Percentiles rank a stretch among this genome's conserved stretches.
Evolutionary conservation across 2,329 filamentous ascomycete species (phyloP).

Genomic region (Aspergillus aculeatinus): DNA sequence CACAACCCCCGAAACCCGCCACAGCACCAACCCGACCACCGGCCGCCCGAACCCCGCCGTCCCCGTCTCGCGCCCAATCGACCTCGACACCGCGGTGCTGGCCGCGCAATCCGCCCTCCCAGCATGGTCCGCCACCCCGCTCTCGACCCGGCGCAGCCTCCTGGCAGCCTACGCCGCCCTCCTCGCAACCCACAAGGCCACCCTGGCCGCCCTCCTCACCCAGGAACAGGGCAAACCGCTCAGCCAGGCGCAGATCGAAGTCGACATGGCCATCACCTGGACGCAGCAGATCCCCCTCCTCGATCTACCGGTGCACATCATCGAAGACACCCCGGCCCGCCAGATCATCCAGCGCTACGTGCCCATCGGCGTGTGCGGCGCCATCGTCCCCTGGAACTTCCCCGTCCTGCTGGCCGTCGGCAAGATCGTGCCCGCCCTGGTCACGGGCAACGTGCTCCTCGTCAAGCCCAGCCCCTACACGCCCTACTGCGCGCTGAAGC

Average conservation of each 20-base stretch:
- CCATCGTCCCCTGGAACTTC: slow-evolving; percentile 63
- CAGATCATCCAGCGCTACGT: slow-evolving; percentile 37
- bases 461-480: slow-evolving; percentile 53
- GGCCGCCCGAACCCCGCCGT: slow-evolving; percentile 51
- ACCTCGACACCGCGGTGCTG: slow-evolving; percentile 53
- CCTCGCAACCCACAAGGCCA: slow-evolving; percentile 36
- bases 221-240: slow-evolving; percentile 46
- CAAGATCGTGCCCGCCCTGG: slow-evolving; percentile 52
- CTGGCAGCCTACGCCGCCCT: slow-evolving; percentile 35
- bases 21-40: slow-evolving; percentile 54
- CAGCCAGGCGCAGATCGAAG: slow-evolving; percentile 27
- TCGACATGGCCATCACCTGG: slow-evolving; percentile 27
- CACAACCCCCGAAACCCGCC: slow-evolving; percentile 46
- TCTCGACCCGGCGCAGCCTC: slow-evolving; percentile 35
- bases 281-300: slow-evolving; percentile 23
- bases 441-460: slow-evolving; percentile 57
- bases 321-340: slow-evolving; percentile 48
- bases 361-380: slow-evolving; percentile 47
- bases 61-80: slow-evolving; percentile 49
- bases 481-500: slow-evolving; percentile 57
- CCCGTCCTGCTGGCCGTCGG: slow-evolving; percentile 44
- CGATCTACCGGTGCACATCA: slow-evolving; percentile 47
- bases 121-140: slow-evolving; percentile 44
- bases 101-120: slow-evolving; percentile 51
- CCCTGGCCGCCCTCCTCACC: slow-evolving; percentile 40